Percentiles rank a stretch among this genome's conserved stretches.
Evolutionary conservation across 805 yeast species (phyloP).

Genomic region (Starmerella ratchasimensis): DNA sequence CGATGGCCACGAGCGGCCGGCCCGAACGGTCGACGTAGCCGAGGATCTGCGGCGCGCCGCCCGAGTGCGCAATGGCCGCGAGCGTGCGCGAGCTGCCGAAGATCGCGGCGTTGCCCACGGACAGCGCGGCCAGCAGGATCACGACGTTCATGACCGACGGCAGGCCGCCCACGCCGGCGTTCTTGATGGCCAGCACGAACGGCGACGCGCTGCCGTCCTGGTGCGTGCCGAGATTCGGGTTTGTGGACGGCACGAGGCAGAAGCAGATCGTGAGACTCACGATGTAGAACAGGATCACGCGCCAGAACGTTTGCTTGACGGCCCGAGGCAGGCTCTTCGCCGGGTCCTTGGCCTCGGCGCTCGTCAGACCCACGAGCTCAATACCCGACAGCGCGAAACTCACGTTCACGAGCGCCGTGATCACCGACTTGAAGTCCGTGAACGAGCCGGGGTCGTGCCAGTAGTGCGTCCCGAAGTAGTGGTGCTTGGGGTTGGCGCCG

Average conservation of each 20-base stretch:
- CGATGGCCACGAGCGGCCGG: constrained; percentile 53
- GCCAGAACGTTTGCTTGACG: constrained; percentile 69
- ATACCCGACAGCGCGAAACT: constrained; percentile 69
- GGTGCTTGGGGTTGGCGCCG: constrained; percentile 46
- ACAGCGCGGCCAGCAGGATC: constrained; percentile 50
- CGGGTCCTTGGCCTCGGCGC: constrained; percentile 63
- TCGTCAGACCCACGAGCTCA: constrained; percentile 57
- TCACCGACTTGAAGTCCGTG: constrained; percentile 52
- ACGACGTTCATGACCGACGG: constrained; percentile 62
- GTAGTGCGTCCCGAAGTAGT: constrained; percentile 43
- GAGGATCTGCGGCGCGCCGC: constrained; percentile 44
- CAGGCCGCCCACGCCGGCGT: constrained; percentile 49
- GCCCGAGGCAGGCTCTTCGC: constrained; percentile 54
- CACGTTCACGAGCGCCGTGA: constrained; percentile 53
- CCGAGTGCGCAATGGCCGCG: constrained; percentile 49
- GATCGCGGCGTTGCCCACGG: constrained; percentile 58
- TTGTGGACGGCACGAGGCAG: constrained; percentile 52
- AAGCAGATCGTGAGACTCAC: constrained; percentile 41
- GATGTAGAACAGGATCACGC: constrained; percentile 57
- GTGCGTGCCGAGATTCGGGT: constrained; percentile 35
- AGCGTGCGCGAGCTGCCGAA: constrained; percentile 56
- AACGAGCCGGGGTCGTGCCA: constrained; percentile 52
- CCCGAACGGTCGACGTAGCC: constrained; percentile 58
- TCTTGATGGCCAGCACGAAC: constrained; percentile 50
- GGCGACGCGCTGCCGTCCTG: constrained; percentile 56